Conservation (phyloP, 2,329 filamentous ascomycete species). For the Blastomyces silverae region DNA sequence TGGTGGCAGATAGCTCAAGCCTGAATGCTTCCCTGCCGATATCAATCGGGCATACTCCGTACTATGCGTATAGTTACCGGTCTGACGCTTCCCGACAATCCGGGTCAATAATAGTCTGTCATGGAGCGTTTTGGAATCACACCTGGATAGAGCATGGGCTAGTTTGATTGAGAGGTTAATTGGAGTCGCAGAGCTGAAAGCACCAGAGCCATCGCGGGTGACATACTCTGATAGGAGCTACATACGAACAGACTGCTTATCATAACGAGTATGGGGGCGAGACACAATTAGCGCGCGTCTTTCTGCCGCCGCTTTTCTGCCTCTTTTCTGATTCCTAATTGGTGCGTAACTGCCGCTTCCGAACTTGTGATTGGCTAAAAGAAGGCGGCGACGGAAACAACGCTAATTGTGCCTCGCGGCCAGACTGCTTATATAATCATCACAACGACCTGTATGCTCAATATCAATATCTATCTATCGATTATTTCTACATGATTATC, state of each 20-base stretch:
- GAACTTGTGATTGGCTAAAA: no score
- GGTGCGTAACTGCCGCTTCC: no score
- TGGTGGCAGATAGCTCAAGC: neutral
- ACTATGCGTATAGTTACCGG: no score
- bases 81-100: neutral
- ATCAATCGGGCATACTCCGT: neutral
- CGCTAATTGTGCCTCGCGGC: no score
- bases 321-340: no score
- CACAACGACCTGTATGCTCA: neutral
- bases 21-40: neutral
- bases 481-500: neutral
- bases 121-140: neutral
- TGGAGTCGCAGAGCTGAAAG: neutral
- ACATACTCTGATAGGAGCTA: neutral
- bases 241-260: neutral
- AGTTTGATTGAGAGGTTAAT: neutral
- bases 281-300: no score
- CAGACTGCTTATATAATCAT: no score
- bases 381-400: no score
- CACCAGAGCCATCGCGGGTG: neutral
- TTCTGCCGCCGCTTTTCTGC: no score
- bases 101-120: neutral
- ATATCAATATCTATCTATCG: neutral
- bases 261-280: no score
- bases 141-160: neutral